phyloP scores from a whole-genome alignment of 805 yeast genomes.

The Kluyveromyces siamensis region DNA sequence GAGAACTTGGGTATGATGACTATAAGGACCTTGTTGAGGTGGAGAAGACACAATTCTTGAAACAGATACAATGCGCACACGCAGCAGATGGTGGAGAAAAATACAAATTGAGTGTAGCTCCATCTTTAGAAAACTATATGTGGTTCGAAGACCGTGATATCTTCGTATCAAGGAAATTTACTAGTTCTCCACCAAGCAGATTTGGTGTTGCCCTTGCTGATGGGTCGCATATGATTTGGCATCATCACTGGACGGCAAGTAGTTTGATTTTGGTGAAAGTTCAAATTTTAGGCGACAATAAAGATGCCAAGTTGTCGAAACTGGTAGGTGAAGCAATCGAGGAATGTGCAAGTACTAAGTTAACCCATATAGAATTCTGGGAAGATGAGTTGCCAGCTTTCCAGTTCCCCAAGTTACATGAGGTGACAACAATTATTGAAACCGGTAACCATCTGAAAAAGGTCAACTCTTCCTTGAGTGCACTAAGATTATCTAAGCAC shows the following conservation, averaged over 20 bases:
- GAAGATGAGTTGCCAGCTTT: conserved; percentile 28
- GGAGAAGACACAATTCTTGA: conserved; percentile 17
- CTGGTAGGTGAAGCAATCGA: conserved; percentile 27
- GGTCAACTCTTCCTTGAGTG: conserved; percentile 31
- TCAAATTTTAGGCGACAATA: conserved; percentile 10
- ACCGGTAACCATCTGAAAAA: conserved; percentile 14
- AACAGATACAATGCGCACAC: conserved; percentile 14
- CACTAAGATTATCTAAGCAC: conserved; percentile 28
- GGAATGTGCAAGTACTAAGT: conserved; percentile 26
- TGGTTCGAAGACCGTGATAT: conserved; percentile 37
- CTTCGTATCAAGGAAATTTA: conserved; percentile 23
- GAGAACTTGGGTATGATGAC: conserved; percentile 24
- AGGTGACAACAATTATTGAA: conserved; percentile 15
- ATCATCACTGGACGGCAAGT: conserved; percentile 33
- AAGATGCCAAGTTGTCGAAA: conserved; percentile 16
- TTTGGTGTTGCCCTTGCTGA: conserved; percentile 27
- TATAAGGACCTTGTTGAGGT: conserved; percentile 24
- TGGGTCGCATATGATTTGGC: conserved; percentile 36
- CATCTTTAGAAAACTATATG: conserved; percentile 30
- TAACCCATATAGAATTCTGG: conserved; percentile 33
- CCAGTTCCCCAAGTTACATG: conserved; percentile 14
- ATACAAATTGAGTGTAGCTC: conserved; percentile 28
- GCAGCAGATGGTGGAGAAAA: conserved; percentile 11
- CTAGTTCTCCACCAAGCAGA: conserved; percentile 7
- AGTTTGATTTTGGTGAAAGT: conserved; percentile 24